phyloP scores from a whole-genome alignment of 345 rosid genomes.

The Luvunga scandens region DNA sequence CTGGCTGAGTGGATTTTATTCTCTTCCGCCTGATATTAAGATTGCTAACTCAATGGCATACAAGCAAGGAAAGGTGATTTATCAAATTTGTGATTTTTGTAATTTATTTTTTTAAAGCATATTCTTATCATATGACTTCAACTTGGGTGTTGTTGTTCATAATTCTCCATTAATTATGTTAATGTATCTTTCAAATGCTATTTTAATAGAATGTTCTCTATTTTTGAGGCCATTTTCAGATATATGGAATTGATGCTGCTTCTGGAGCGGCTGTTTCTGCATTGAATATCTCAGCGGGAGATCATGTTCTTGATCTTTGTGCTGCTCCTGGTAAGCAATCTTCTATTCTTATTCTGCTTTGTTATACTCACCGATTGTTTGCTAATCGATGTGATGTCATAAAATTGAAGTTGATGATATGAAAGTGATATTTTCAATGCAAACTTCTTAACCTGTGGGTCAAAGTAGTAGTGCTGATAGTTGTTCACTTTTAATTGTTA shows the following conservation, averaged over 20 bases:
- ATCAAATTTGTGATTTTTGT: not conserved
- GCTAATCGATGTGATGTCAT: not conserved
- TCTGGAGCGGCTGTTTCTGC: constrained; percentile 89
- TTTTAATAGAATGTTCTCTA: not conserved
- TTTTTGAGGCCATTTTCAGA: constrained; percentile 32
- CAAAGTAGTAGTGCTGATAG: not conserved
- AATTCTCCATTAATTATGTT: not conserved
- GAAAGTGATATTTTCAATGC: not conserved
- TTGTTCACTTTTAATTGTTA: not conserved
- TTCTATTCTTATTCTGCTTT: not conserved
- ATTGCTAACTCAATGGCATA: constrained; percentile 74
- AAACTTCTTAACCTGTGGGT: not conserved
- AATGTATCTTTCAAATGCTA: not conserved
- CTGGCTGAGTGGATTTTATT: constrained; percentile 79
- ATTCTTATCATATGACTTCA: not conserved
- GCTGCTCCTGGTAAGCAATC: constrained; percentile 74
- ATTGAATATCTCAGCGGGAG: constrained; percentile 63
- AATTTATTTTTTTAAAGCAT: not conserved
- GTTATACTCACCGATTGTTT: not conserved
- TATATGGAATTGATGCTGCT: constrained; percentile 93
- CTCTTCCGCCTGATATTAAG: constrained; percentile 65
- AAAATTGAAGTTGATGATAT: not conserved
- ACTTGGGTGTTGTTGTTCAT: not conserved
- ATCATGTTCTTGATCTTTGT: constrained; percentile 92
- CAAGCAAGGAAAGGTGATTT: constrained; percentile 66